Percentiles rank a stretch among this genome's conserved stretches.
These are phyloP conservation scores for Linnemannia zychae DNA, from an alignment of 192 early-diverging fungal species.

Conservation along the genomic window DNA sequence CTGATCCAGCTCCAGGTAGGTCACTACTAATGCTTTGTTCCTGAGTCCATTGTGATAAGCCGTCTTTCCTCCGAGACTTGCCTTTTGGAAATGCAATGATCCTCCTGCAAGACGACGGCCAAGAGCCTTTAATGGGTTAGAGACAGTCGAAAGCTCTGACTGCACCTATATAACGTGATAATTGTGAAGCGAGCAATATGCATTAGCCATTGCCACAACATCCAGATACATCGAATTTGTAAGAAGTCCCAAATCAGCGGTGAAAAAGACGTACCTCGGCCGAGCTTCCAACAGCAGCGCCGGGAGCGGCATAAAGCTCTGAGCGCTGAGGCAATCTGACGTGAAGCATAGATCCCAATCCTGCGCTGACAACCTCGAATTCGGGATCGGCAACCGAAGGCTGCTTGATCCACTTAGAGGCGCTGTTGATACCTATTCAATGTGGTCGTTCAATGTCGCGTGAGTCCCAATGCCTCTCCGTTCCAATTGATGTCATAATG, in stretches of 20 bases:
- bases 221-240: neutral
- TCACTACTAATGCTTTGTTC: too few species aligned
- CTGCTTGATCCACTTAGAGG: conserved; percentile 57
- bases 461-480: neutral
- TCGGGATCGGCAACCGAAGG: conserved; percentile 62
- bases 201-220: neutral
- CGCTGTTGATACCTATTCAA: conserved; percentile 52
- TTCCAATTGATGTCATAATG: conserved; percentile 12
- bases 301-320: conserved; percentile 66
- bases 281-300: conserved; percentile 66
- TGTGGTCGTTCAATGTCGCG: too few species aligned
- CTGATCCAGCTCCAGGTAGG: neutral
- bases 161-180: conserved; percentile 20
- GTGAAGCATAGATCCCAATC: conserved; percentile 58
- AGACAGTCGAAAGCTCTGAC: conserved; percentile 45
- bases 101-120: conserved; percentile 54
- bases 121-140: conserved; percentile 52
- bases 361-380: conserved; percentile 68
- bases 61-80: neutral
- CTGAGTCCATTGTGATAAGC: neutral
- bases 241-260: neutral
- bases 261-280: conserved; percentile 50
- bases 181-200: neutral
- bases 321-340: conserved; percentile 66
- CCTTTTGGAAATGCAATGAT: conserved; percentile 53